Percentiles rank a stretch among this genome's conserved stretches.
These are phyloP conservation scores for Globisporangium solare DNA, from an alignment of 352 stramenopile species.

Conservation along the genomic window DNA sequence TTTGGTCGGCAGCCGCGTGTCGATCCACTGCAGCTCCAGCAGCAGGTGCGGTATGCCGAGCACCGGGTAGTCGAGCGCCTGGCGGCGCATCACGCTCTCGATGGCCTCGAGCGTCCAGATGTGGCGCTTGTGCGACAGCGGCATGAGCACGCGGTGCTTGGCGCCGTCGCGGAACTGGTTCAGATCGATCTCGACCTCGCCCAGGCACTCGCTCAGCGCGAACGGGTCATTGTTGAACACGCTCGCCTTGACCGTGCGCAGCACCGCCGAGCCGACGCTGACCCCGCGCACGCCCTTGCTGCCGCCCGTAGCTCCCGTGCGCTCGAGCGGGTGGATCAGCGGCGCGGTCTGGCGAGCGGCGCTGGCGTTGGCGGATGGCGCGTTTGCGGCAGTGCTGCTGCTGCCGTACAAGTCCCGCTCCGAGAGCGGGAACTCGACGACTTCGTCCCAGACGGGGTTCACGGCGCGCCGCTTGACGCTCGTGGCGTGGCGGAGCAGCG, in stretches of 20 bases:
- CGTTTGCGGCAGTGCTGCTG: background rate
- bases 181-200: constrained; percentile 47
- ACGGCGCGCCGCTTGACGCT: constrained; percentile 34
- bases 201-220: constrained; percentile 43
- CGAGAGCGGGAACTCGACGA: constrained; percentile 22
- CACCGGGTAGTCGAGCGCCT: constrained; percentile 38
- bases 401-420: constrained; percentile 18
- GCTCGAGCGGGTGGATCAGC: too few species aligned
- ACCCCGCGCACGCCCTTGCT: too few species aligned
- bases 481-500: constrained; percentile 30
- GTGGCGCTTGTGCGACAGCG: constrained; percentile 40
- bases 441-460: constrained; percentile 39
- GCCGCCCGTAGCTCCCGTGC: too few species aligned
- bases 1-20: constrained; percentile 48
- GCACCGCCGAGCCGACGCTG: constrained; percentile 1
- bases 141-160: constrained; percentile 33
- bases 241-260: constrained; percentile 35
- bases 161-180: constrained; percentile 27
- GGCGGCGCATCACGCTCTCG: constrained; percentile 39
- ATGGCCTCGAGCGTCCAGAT: constrained; percentile 46
- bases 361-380: background rate
- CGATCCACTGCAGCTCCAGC: constrained; percentile 58
- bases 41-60: constrained; percentile 42
- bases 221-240: constrained; percentile 58
- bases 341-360: too few species aligned